Evolutionary conservation across 305 asterid genomes (phyloP).

Genomic region (Fraxinus latifolia): DNA sequence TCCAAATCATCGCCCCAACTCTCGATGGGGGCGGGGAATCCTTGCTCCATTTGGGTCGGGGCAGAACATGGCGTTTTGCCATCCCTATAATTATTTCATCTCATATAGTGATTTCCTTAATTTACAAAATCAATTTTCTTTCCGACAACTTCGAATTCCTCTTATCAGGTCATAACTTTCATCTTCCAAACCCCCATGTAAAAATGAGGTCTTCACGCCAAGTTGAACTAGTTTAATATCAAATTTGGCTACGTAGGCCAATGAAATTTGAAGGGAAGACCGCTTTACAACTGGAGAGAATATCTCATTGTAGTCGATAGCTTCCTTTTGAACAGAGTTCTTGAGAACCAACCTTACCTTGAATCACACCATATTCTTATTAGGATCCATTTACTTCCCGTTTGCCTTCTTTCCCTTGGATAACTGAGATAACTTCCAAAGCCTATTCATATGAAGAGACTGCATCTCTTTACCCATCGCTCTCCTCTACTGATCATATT

Average conservation of each 20-base stretch:
- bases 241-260: slow-evolving; percentile 13
- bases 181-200: neutral
- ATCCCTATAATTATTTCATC: neutral
- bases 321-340: neutral
- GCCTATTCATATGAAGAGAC: neutral
- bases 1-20: no score
- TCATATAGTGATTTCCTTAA: neutral
- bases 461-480: neutral
- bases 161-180: no score
- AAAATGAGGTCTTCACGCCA: neutral
- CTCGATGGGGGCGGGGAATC: no score
- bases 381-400: neutral
- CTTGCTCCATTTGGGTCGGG: no score
- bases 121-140: neutral
- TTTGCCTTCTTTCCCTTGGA: neutral
- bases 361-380: neutral
- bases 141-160: neutral
- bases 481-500: neutral
- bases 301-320: neutral
- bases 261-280: slow-evolving; percentile 8
- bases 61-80: no score
- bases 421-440: neutral
- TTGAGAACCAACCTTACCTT: neutral
- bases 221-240: slow-evolving; percentile 21
- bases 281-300: slow-evolving; percentile 8